Evolutionary conservation across 148 eudicot genomes (phyloP).

Genomic region (Diospyros lotus): DNA sequence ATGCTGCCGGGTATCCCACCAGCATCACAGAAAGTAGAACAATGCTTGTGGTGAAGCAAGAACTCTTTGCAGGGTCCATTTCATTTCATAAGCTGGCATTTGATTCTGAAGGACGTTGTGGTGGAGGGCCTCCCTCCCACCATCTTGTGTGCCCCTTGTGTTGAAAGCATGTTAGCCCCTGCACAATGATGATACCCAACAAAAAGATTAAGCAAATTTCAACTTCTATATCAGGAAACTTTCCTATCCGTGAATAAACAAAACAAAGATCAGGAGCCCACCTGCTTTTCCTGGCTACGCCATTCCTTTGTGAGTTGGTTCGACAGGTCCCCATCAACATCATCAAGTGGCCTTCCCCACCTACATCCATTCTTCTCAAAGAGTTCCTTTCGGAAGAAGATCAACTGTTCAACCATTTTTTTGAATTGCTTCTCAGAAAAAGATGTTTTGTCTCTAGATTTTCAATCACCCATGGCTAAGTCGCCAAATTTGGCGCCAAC

Average conservation of each 20-base stretch:
- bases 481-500: too few relatives aligned
- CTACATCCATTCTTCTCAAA: background rate
- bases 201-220: background rate
- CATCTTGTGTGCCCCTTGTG: constrained; percentile 6
- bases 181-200: constrained; percentile 8
- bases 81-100: background rate
- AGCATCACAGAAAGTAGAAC: constrained; percentile 1
- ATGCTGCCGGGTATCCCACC: constrained; percentile 13
- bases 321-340: constrained; percentile 2
- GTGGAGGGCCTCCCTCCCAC: background rate
- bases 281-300: background rate
- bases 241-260: background rate
- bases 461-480: too few relatives aligned
- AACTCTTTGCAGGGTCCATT: background rate
- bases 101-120: background rate
- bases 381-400: background rate
- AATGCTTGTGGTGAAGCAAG: background rate
- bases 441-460: too few relatives aligned
- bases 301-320: constrained; percentile 6
- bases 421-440: too few relatives aligned
- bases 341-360: background rate
- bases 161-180: constrained; percentile 10
- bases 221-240: background rate
- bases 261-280: background rate
- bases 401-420: background rate